A percentile compares a stretch with the other conserved stretches of the same genome.
Evolutionary conservation across 495 filamentous ascomycete genomes (phyloP).

Genomic region (Tirmania nivea): DNA sequence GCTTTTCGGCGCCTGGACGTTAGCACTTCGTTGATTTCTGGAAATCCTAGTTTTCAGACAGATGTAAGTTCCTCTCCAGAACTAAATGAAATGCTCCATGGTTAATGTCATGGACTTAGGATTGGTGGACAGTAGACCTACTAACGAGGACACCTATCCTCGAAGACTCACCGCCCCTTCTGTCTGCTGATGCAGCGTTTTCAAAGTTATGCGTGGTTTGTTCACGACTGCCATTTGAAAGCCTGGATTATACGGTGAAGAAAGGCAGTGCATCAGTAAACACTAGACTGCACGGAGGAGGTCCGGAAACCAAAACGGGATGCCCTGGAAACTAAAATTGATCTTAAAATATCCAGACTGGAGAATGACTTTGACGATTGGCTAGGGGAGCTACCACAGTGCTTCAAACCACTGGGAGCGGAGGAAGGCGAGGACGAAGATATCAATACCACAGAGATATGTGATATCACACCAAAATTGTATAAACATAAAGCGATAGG

Average conservation of each 20-base stretch:
- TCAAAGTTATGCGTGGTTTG: conserved; percentile 17
- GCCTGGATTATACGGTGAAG: conserved; percentile 14
- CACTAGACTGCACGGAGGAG: not conserved
- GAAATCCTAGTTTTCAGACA: conserved; percentile 17
- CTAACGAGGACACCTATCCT: conserved; percentile 15
- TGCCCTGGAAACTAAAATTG: conserved; percentile 8
- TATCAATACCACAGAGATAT: conserved; percentile 9
- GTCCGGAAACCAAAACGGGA: conserved; percentile 1
- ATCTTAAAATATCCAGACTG: conserved; percentile 7
- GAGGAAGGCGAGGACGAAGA: conserved; percentile 10
- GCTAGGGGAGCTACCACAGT: conserved; percentile 11
- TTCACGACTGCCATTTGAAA: conserved; percentile 13
- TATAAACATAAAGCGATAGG: conserved; percentile 12
- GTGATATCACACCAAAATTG: conserved; percentile 4
- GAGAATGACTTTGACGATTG: conserved; percentile 11
- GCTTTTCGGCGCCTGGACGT: conserved; percentile 15
- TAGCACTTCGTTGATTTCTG: conserved; percentile 13
- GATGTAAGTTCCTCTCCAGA: conserved; percentile 1
- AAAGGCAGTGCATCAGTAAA: not conserved
- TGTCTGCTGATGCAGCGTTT: conserved; percentile 11
- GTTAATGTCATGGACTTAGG: conserved; percentile 1
- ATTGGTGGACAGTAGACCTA: conserved; percentile 18
- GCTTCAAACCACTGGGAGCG: conserved; percentile 7
- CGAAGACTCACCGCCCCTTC: conserved; percentile 9
- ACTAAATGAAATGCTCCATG: not conserved